A percentile compares a stretch with the other conserved stretches of the same genome.
phyloP scores from a whole-genome alignment of 371 early-diverging fungal species.

The Mucor circinelloides region DNA sequence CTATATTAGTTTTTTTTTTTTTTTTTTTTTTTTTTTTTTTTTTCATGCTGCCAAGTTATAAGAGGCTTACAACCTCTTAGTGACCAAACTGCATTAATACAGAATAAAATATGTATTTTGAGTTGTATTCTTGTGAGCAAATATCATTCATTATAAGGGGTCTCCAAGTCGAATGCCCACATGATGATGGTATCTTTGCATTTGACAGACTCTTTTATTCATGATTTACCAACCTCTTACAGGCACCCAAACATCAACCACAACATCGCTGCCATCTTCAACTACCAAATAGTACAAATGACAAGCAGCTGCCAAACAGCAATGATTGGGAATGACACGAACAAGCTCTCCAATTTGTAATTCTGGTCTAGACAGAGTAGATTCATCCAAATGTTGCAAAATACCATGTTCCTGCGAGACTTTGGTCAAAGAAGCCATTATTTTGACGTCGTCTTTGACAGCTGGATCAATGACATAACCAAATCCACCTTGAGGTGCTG shows the following conservation, averaged over 20 bases:
- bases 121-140: too few species aligned
- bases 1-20: too few species aligned
- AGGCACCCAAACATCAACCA: constrained; percentile 53
- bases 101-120: too few species aligned
- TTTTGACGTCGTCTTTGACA: constrained; percentile 2
- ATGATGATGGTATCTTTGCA: too few species aligned
- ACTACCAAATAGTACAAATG: constrained; percentile 41
- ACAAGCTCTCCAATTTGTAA: constrained; percentile 30
- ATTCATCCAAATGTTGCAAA: constrained; percentile 19
- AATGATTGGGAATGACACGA: constrained; percentile 44
- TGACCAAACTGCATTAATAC: too few species aligned
- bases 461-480: constrained; percentile 28
- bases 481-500: constrained; percentile 49
- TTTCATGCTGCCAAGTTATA: too few species aligned
- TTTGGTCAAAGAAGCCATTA: constrained; percentile 26
- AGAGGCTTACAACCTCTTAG: too few species aligned
- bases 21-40: too few species aligned
- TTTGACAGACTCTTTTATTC: neutral
- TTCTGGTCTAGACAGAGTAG: constrained; percentile 15
- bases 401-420: constrained; percentile 50
- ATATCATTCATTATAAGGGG: too few species aligned
- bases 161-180: too few species aligned
- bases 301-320: constrained; percentile 43
- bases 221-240: constrained; percentile 44
- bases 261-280: constrained; percentile 33